A percentile compares a stretch with the other conserved stretches of the same genome.
These are phyloP conservation scores for Diaporthe eres DNA, from an alignment of 2,329 filamentous ascomycete genomes.

Conservation along the genomic window DNA sequence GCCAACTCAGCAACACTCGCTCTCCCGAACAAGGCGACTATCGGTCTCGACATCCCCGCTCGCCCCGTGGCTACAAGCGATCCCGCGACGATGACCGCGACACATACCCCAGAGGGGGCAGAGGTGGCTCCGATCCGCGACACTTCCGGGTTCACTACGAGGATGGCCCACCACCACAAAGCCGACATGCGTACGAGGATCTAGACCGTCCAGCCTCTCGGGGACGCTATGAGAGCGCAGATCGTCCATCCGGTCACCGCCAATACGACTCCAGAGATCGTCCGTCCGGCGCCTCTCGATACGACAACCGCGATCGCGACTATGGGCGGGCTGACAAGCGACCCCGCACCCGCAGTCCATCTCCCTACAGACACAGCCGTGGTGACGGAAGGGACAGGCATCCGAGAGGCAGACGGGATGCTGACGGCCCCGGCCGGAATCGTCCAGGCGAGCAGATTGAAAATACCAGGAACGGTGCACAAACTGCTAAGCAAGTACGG, in stretches of 20 bases:
- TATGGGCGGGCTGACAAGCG: conserved; percentile 49
- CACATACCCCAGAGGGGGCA: conserved; percentile 54
- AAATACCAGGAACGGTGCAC: conserved; percentile 60
- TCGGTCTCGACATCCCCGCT: conserved; percentile 65
- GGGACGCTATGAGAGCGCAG: conserved; percentile 69
- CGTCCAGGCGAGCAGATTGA: conserved; percentile 49
- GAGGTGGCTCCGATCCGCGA: conserved; percentile 68
- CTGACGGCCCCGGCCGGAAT: conserved; percentile 46
- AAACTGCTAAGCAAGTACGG: conserved; percentile 63
- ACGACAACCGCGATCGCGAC: conserved; percentile 65
- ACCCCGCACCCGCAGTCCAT: conserved; percentile 48
- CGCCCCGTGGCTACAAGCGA: conserved; percentile 78
- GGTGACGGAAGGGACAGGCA: conserved; percentile 47
- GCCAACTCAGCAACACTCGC: conserved; percentile 70
- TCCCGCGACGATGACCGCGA: conserved; percentile 75
- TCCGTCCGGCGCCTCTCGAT: conserved; percentile 52
- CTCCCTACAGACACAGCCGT: conserved; percentile 45
- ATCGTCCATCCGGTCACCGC: conserved; percentile 56
- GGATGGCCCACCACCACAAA: conserved; percentile 62
- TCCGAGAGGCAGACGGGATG: conserved; percentile 47
- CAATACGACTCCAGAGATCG: conserved; percentile 42
- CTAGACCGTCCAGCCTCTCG: conserved; percentile 39
- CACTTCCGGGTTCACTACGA: conserved; percentile 75
- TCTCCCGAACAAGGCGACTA: conserved; percentile 68
- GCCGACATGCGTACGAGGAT: conserved; percentile 68